Percentiles rank a stretch among this genome's conserved stretches.
Conservation (phyloP, 164 flowering plant species). For the Tinospora cordifolia region DNA sequence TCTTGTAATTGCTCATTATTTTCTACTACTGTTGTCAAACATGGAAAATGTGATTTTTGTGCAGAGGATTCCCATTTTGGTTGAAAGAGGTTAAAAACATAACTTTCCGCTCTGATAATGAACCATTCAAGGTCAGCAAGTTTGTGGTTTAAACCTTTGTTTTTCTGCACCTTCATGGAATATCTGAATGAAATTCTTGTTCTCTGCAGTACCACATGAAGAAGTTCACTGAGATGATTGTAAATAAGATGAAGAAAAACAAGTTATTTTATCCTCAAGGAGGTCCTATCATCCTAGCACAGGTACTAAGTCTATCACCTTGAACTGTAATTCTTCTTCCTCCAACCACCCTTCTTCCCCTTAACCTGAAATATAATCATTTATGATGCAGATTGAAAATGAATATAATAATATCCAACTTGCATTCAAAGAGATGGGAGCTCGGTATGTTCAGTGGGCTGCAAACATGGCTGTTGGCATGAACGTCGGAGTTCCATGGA, state of each 20-base stretch:
- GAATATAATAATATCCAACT: constrained; percentile 66
- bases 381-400: constrained; percentile 62
- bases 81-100: constrained; percentile 51
- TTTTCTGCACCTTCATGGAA: too few species aligned
- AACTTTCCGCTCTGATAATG: constrained; percentile 55
- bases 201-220: constrained; percentile 42
- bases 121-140: constrained; percentile 45
- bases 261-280: constrained; percentile 51
- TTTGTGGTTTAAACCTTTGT: too few species aligned
- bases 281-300: constrained; percentile 53
- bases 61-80: constrained; percentile 83
- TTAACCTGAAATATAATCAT: neutral
- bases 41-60: neutral
- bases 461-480: constrained; percentile 52
- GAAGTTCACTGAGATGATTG: constrained; percentile 31
- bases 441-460: constrained; percentile 75
- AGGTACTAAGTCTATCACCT: constrained; percentile 20
- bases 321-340: neutral
- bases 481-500: constrained; percentile 78
- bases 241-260: constrained; percentile 35
- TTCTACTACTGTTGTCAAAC: neutral
- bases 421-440: constrained; percentile 46
- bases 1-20: neutral
- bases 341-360: too few species aligned
- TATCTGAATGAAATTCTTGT: neutral